A percentile compares a stretch with the other conserved stretches of the same genome.
phyloP scores from a whole-genome alignment of 2,329 filamentous ascomycete genomes.

The Hirsutella rhossiliensis region DNA sequence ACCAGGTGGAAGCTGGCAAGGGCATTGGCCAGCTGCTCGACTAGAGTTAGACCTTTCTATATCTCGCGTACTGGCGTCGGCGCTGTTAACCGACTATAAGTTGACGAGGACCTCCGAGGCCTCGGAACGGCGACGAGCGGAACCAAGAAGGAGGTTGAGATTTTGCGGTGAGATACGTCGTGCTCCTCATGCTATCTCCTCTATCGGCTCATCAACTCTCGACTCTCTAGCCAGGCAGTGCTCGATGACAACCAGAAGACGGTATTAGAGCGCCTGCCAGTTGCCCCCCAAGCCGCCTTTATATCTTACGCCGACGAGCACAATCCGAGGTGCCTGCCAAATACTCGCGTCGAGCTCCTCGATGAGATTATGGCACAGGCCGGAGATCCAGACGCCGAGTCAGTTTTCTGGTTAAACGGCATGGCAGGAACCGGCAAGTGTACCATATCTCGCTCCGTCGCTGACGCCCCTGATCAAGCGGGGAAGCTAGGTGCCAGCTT shows the following conservation, averaged over 20 bases:
- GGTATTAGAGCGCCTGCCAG: slow-evolving; percentile 9
- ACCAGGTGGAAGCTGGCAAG: no score
- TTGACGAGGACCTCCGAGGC: not conserved
- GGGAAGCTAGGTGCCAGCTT: slow-evolving; percentile 23
- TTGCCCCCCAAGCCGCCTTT: slow-evolving; percentile 15
- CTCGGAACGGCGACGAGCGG: not conserved
- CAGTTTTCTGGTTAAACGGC: slow-evolving; percentile 24
- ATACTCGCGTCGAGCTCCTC: slow-evolving; percentile 20
- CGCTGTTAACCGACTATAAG: not conserved
- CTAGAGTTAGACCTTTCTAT: no score
- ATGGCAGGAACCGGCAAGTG: slow-evolving; percentile 28
- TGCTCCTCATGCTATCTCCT: not conserved
- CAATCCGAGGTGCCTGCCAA: slow-evolving; percentile 16
- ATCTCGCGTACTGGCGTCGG: no score
- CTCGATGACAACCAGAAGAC: slow-evolving; percentile 9
- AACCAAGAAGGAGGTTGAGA: not conserved
- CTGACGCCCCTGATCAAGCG: slow-evolving; percentile 2
- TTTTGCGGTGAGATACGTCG: not conserved
- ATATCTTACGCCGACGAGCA: slow-evolving; percentile 21
- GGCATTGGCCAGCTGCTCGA: no score
- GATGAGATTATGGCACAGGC: slow-evolving; percentile 13
- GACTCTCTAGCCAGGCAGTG: not conserved
- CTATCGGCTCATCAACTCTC: not conserved
- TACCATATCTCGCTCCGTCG: slow-evolving; percentile 21
- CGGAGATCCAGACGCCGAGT: slow-evolving; percentile 7